These are phyloP conservation scores for Lasiosphaeris hirsuta DNA, from an alignment of 495 filamentous ascomycete genomes.

Conservation along the genomic window DNA sequence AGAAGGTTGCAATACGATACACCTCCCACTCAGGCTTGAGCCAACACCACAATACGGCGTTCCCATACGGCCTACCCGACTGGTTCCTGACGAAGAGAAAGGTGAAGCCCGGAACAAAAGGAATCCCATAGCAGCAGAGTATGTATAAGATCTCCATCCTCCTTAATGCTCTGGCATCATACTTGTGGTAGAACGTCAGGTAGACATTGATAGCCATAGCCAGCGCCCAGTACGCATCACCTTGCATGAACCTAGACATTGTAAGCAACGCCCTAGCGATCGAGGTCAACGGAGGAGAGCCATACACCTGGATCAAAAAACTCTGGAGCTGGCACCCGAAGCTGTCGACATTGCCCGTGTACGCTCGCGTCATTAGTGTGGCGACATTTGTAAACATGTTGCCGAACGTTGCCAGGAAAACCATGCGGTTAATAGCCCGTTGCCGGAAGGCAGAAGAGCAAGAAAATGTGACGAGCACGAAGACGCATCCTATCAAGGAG, in stretches of 20 bases:
- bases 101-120: constrained; percentile 63
- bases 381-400: constrained; percentile 80
- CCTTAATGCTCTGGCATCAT: constrained; percentile 62
- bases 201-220: constrained; percentile 89
- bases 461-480: constrained; percentile 72
- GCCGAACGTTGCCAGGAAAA: constrained; percentile 82
- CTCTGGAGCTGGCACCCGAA: constrained; percentile 71
- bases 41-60: constrained; percentile 87
- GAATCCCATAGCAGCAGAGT: constrained; percentile 69
- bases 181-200: constrained; percentile 78
- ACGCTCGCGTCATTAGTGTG: constrained; percentile 64
- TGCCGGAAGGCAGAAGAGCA: constrained; percentile 54
- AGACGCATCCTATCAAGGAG: constrained; percentile 66
- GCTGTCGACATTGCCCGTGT: constrained; percentile 43
- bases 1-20: constrained; percentile 73
- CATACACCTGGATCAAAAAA: constrained; percentile 69
- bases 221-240: constrained; percentile 76
- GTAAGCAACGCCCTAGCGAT: background rate
- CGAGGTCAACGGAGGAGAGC: background rate
- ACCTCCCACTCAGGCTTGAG: constrained; percentile 61
- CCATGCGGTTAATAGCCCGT: constrained; percentile 81
- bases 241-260: constrained; percentile 65
- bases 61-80: constrained; percentile 63
- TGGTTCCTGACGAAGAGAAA: constrained; percentile 60
- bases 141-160: constrained; percentile 71